These are phyloP conservation scores for Lactarius sanguifluus DNA, from an alignment of 768 basidiomycete genomes.

Conservation along the genomic window DNA sequence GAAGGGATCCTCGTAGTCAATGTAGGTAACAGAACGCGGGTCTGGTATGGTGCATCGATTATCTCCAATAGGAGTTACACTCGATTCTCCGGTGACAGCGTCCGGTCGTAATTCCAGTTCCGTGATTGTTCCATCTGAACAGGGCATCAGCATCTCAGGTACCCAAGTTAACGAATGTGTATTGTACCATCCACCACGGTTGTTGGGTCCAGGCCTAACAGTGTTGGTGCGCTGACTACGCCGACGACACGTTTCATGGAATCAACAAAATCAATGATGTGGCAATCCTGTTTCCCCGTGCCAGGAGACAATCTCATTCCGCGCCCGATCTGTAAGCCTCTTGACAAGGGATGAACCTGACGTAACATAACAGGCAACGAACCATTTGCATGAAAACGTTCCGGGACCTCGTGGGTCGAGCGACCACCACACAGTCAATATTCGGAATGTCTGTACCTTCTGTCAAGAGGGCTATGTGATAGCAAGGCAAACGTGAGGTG, in stretches of 20 bases:
- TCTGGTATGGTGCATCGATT: slow-evolving; percentile 42
- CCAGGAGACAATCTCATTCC: slow-evolving; percentile 83
- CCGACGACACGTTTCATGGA: slow-evolving; percentile 65
- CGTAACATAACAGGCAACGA: slow-evolving; percentile 24
- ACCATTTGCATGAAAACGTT: slow-evolving; percentile 96
- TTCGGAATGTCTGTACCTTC: slow-evolving; percentile 96
- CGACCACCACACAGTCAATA: slow-evolving; percentile 87
- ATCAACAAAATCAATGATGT: slow-evolving; percentile 90
- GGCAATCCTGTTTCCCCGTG: slow-evolving; percentile 82
- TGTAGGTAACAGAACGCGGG: slow-evolving; percentile 66
- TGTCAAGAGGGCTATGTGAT: slow-evolving; percentile 69
- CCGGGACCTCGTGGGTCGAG: slow-evolving; percentile 82
- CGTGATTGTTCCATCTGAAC: slow-evolving; percentile 51
- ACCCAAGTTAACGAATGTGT: not conserved
- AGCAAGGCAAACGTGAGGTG: not conserved
- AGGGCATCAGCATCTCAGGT: slow-evolving; percentile 14
- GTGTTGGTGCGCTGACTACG: slow-evolving; percentile 72
- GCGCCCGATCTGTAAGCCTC: slow-evolving; percentile 68
- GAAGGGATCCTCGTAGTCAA: slow-evolving; percentile 77
- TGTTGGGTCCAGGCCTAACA: slow-evolving; percentile 82
- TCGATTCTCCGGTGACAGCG: slow-evolving; percentile 26
- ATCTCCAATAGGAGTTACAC: slow-evolving; percentile 27
- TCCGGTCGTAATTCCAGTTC: slow-evolving; percentile 46
- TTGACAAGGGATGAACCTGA: not conserved
- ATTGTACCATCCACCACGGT: slow-evolving; percentile 61